A percentile compares a stretch with the other conserved stretches of the same genome.
Evolutionary conservation across 208 protist species (phyloP).

Genomic region (Leishmania braziliensis): DNA sequence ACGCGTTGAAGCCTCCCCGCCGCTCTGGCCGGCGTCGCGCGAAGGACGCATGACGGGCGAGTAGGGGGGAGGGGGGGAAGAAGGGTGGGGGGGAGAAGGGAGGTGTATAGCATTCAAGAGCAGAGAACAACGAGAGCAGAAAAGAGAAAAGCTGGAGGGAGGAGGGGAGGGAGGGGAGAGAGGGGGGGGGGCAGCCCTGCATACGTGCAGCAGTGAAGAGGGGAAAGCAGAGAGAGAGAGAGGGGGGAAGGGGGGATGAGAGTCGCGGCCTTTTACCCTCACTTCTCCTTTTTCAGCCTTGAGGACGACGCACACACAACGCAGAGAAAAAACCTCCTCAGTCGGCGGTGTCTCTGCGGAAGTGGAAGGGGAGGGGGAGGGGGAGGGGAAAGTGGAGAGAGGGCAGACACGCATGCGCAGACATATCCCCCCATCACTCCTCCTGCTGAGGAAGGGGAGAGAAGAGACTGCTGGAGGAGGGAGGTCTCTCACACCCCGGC

Average conservation of each 20-base stretch:
- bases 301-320: too few relatives aligned
- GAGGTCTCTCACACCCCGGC: too few relatives aligned
- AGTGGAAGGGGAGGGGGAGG: constrained; percentile 3
- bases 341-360: not conserved
- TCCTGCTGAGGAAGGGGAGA: too few relatives aligned
- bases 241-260: too few relatives aligned
- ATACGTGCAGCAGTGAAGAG: not conserved
- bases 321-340: too few relatives aligned
- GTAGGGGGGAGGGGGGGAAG: not conserved
- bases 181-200: too few relatives aligned
- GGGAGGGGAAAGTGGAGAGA: not conserved
- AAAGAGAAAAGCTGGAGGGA: not conserved
- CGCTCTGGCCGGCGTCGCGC: not conserved
- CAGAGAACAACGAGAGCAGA: not conserved
- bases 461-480: too few relatives aligned
- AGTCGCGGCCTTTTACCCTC: too few relatives aligned
- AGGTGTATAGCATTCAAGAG: not conserved
- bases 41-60: not conserved
- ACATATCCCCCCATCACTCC: not conserved
- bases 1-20: not conserved
- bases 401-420: not conserved
- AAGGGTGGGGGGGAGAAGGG: not conserved
- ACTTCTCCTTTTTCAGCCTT: too few relatives aligned
- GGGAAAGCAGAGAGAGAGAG: not conserved
- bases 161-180: too few relatives aligned